Evolutionary conservation across 306 rosid genomes (phyloP).

Genomic region (Begonia loranthoides): DNA sequence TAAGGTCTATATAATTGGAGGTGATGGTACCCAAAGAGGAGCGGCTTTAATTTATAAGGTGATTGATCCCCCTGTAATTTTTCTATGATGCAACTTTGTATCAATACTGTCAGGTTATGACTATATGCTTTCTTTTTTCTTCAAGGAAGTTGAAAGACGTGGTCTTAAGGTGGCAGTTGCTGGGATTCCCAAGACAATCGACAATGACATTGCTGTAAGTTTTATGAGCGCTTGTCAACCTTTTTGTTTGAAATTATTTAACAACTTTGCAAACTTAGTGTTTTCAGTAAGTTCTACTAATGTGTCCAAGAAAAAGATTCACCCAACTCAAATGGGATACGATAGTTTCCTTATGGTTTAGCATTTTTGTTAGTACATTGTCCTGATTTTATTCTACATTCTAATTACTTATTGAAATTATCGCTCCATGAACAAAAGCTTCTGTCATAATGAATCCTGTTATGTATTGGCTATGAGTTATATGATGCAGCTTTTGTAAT

Average conservation of each 20-base stretch:
- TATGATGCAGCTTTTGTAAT: too few species aligned
- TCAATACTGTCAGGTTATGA: conserved; percentile 9
- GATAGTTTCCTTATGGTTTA: too few species aligned
- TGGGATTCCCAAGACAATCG: conserved; percentile 91
- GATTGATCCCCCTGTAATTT: conserved; percentile 15
- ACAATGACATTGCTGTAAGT: conserved; percentile 93
- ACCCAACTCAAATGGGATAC: too few species aligned
- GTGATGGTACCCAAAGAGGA: conserved; percentile 96
- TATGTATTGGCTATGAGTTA: too few species aligned
- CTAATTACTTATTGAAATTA: too few species aligned
- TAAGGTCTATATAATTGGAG: conserved; percentile 88
- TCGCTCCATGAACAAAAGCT: too few species aligned
- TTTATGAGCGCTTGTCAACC: neutral
- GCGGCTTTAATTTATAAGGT: conserved; percentile 76
- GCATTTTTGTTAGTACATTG: too few species aligned
- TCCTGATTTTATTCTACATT: too few species aligned
- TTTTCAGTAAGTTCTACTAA: neutral
- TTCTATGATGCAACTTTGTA: conserved; percentile 11
- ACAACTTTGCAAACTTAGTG: conserved; percentile 5
- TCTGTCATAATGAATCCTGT: too few species aligned
- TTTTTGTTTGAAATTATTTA: too few species aligned
- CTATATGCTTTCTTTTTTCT: conserved; percentile 18
- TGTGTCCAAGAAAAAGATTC: neutral
- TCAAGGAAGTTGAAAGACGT: conserved; percentile 90
- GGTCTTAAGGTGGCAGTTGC: conserved; percentile 90